A percentile compares a stretch with the other conserved stretches of the same genome.
Conservation (phyloP, 805 yeast species). For the Saturnispora saitoi region DNA sequence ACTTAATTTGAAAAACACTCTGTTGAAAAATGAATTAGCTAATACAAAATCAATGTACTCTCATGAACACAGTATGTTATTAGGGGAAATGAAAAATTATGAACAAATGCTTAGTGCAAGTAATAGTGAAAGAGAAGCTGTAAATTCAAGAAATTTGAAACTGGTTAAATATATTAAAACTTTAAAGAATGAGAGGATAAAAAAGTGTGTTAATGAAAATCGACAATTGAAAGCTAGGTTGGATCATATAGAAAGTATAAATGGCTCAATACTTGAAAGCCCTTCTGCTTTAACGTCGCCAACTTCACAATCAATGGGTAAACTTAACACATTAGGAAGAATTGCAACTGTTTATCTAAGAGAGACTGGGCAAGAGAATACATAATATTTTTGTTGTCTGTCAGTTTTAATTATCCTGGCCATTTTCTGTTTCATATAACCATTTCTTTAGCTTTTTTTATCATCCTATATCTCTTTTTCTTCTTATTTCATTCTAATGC, state of each 20-base stretch:
- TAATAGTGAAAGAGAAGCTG: conserved; percentile 24
- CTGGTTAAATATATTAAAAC: conserved; percentile 25
- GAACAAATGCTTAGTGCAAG: conserved; percentile 22
- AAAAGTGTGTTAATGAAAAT: conserved; percentile 24
- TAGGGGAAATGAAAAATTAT: conserved; percentile 22
- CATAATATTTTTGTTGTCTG: background rate
- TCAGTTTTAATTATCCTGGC: background rate
- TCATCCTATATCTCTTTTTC: background rate
- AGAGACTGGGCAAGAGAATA: background rate
- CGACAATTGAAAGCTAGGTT: conserved; percentile 20
- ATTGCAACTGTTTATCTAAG: conserved; percentile 7
- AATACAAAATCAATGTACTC: conserved; percentile 22
- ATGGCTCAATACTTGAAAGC: background rate
- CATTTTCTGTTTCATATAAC: background rate
- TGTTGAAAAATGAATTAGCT: conserved; percentile 23
- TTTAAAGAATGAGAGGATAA: conserved; percentile 25
- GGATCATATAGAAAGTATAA: conserved; percentile 4
- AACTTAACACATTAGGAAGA: conserved; percentile 3
- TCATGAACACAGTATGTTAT: conserved; percentile 26
- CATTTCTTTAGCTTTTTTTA: background rate
- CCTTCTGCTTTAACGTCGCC: background rate
- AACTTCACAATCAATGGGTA: background rate
- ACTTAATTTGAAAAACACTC: conserved; percentile 26
- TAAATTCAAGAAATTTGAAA: conserved; percentile 26
- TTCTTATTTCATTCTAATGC: background rate